Evolutionary conservation across 768 basidiomycete species (phyloP), one percentile per base, ranked within the genome.

Genomic region (Tulasnella sp.): DNA sequence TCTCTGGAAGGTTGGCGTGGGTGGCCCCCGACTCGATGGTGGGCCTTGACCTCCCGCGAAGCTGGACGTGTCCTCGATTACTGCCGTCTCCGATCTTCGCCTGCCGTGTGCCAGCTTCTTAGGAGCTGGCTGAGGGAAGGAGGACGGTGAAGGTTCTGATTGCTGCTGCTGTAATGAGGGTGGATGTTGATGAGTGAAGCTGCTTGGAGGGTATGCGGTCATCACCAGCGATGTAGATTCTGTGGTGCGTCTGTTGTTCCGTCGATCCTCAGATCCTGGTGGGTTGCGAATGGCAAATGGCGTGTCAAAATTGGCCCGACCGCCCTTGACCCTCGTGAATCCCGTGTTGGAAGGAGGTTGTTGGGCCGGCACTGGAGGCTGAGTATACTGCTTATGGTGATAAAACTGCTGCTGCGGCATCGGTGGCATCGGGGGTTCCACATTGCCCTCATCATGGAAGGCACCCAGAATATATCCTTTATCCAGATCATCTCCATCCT

Each of bases 401-500:
- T n/a, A n/a, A n/a, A n/a, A n/a, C n/a, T 50, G 51, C 19, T 49
- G 30, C 30, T 15, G 72, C 61, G 65, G 64, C 42, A 54, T 17
- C 62, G 64, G 24, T 70, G 53, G 62, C 64, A 54, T 17, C 62
- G 64, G 24, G 70, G 53, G 62, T 63, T 43, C 63, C 66, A 54
- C 66, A 58, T 34, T 65, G 38, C 58, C 67, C 34, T 38, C 65
- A 30, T 78, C 76, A 21, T 71, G 71, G 21, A 82, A 94, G n/a
- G 93, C 89, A 43, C 84, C 85, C 90, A 97, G 94, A 67, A 97
- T 96, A 63, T 76, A 86, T 11, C 88, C 85, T 17, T 75, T 76
- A 56, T 73, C 76, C 63, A 87, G 87, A 65, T 85, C 85, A 61
- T 89, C 87, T 63, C 78, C 84, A 44, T 89, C 85, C 66, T 89